Percentiles rank a stretch among this genome's conserved stretches.
Conservation (phyloP, 768 basidiomycete species). For the Termitomyces sp. region DNA sequence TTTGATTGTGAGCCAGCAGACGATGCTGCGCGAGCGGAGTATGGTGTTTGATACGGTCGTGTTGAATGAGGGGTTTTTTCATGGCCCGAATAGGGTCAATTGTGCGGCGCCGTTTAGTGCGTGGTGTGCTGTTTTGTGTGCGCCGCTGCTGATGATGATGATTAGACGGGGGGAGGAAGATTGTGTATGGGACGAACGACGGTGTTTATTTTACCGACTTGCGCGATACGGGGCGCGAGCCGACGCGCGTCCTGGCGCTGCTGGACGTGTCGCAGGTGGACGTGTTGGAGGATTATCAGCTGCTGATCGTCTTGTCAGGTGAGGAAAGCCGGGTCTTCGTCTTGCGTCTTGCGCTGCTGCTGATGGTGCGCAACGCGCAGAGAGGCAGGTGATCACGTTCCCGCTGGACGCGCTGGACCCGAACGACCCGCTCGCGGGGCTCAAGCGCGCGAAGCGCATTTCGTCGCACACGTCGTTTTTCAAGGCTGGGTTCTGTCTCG, state of each 20-base stretch:
- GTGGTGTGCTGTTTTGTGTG: slow-evolving; percentile 27
- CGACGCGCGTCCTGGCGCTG: slow-evolving; percentile 84
- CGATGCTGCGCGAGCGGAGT: slow-evolving; percentile 76
- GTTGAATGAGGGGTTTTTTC: slow-evolving; percentile 86
- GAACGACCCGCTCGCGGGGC: slow-evolving; percentile 82
- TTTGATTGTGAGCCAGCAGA: slow-evolving; percentile 85
- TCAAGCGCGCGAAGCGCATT: slow-evolving; percentile 93
- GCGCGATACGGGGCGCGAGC: slow-evolving; percentile 68
- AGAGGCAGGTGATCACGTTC: slow-evolving; percentile 94
- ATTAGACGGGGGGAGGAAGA: slow-evolving; percentile 79
- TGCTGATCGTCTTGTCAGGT: slow-evolving; percentile 99
- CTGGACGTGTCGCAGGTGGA: slow-evolving; percentile 93
- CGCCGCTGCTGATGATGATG: no score
- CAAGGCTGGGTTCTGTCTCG: slow-evolving; percentile 92
- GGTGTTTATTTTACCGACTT: slow-evolving; percentile 95
- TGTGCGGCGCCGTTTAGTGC: slow-evolving; percentile 86
- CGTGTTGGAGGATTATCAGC: slow-evolving; percentile 91
- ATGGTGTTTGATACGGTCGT: slow-evolving; percentile 80
- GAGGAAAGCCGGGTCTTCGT: slow-evolving; percentile 8
- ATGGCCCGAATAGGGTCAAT: slow-evolving; percentile 80
- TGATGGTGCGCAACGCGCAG: slow-evolving; percentile 43
- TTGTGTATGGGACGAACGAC: slow-evolving; percentile 97
- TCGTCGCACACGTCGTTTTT: slow-evolving; percentile 97
- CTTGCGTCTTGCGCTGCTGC: background rate
- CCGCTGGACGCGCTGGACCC: slow-evolving; percentile 90